Conservation (phyloP, 371 early-diverging fungal species). For the Capniomyces stellatus region DNA sequence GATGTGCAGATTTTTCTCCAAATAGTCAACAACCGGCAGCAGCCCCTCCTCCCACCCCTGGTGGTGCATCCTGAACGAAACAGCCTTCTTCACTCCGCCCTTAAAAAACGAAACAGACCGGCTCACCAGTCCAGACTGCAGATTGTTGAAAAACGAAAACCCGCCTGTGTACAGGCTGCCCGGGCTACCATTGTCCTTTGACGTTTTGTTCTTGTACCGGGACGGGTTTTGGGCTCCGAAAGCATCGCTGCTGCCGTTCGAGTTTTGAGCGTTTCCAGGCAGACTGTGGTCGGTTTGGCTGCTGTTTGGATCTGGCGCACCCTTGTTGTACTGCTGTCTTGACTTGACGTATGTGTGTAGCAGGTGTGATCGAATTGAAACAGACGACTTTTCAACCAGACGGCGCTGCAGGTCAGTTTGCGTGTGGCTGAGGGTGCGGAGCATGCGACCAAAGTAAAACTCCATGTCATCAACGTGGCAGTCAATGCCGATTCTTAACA, state of each 20-base stretch:
- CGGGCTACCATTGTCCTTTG: conserved; percentile 9
- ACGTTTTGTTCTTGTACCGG: too few relatives aligned
- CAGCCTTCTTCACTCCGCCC: background rate
- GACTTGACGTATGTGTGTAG: conserved; percentile 22
- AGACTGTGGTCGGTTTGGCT: conserved; percentile 13
- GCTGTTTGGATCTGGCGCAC: conserved; percentile 4
- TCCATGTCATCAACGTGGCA: conserved; percentile 82
- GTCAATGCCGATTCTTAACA: conserved; percentile 69
- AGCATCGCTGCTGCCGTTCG: conserved; percentile 15
- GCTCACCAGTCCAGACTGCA: background rate
- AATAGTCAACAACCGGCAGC: conserved; percentile 61
- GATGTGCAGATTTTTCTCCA: conserved; percentile 65
- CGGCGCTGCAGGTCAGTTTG: conserved; percentile 47
- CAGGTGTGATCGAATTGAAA: conserved; percentile 37
- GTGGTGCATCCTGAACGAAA: conserved; percentile 17
- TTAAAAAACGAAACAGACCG: conserved; percentile 3
- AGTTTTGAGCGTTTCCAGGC: conserved; percentile 21
- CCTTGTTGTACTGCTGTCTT: conserved; percentile 12
- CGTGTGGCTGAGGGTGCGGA: conserved; percentile 52
- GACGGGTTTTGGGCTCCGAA: too few relatives aligned
- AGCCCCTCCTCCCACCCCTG: conserved; percentile 60
- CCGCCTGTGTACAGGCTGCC: background rate
- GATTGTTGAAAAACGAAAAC: background rate
- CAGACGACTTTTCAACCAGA: conserved; percentile 48
- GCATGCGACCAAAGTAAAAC: conserved; percentile 76